Conservation (phyloP, 192 early-diverging fungal genomes). For the Podila clonocystis region DNA sequence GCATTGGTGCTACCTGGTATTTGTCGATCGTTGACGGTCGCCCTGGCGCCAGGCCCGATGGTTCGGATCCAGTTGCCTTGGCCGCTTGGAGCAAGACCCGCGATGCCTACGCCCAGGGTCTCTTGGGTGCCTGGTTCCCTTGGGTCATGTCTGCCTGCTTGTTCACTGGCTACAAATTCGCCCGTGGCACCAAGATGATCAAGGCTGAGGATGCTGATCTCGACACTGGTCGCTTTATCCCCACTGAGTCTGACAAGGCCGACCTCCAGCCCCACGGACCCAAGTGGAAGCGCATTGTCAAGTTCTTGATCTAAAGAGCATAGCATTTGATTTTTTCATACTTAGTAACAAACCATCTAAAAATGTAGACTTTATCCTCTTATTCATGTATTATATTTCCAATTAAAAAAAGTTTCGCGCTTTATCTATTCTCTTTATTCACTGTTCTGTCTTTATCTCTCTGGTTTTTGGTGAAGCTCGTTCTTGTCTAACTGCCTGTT, state of each 20-base stretch:
- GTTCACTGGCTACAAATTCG: constrained; percentile 58
- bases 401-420: no score
- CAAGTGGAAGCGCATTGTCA: neutral
- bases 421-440: no score
- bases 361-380: no score
- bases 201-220: constrained; percentile 64
- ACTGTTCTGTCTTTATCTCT: no score
- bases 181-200: constrained; percentile 53
- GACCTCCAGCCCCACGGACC: neutral
- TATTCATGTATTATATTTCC: no score
- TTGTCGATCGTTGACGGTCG: constrained; percentile 60
- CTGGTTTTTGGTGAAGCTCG: no score
- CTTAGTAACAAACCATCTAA: no score
- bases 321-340: no score
- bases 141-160: constrained; percentile 28
- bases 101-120: neutral
- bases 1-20: constrained; percentile 57
- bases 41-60: constrained; percentile 32
- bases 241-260: constrained; percentile 1
- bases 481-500: no score
- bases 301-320: constrained; percentile 1
- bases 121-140: constrained; percentile 8
- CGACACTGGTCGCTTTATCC: constrained; percentile 45
- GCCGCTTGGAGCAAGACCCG: neutral
- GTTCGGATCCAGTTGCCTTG: constrained; percentile 9